These are phyloP conservation scores for Asterella californica DNA, from an alignment of 225 moss, liverwort and hornwort species.

Conservation along the genomic window DNA sequence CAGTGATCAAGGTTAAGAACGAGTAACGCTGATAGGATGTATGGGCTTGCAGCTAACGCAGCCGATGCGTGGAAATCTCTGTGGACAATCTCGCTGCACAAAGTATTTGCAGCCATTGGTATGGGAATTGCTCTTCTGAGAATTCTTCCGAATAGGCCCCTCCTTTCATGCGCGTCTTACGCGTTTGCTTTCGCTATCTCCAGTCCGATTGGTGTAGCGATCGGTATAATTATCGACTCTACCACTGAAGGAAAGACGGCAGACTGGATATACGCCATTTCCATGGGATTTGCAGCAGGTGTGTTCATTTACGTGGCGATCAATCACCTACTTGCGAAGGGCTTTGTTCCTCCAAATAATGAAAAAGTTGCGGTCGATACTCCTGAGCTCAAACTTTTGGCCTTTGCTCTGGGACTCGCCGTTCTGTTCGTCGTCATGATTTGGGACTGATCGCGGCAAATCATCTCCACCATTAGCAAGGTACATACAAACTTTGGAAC, in stretches of 20 bases:
- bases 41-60: conserved; percentile 38
- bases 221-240: conserved; percentile 81
- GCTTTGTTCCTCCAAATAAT: conserved; percentile 41
- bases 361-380: conserved; percentile 25
- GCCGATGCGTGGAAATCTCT: conserved; percentile 60
- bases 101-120: conserved; percentile 81
- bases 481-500: neutral
- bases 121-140: conserved; percentile 95
- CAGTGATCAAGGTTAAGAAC: neutral
- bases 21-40: no score
- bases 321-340: conserved; percentile 76
- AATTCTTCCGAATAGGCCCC: conserved; percentile 71
- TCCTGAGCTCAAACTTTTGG: conserved; percentile 47
- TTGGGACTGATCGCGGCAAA: conserved; percentile 46
- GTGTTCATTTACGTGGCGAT: conserved; percentile 89
- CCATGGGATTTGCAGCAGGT: conserved; percentile 82
- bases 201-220: conserved; percentile 75
- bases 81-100: conserved; percentile 84
- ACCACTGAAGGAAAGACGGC: conserved; percentile 56
- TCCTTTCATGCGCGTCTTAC: conserved; percentile 55
- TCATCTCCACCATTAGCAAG: neutral
- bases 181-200: conserved; percentile 84
- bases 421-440: conserved; percentile 64
- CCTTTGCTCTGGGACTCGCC: conserved; percentile 48
- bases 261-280: conserved; percentile 80